Evolutionary conservation across 768 basidiomycete genomes (phyloP).

Genomic region (Kwoniella dejecticola): DNA sequence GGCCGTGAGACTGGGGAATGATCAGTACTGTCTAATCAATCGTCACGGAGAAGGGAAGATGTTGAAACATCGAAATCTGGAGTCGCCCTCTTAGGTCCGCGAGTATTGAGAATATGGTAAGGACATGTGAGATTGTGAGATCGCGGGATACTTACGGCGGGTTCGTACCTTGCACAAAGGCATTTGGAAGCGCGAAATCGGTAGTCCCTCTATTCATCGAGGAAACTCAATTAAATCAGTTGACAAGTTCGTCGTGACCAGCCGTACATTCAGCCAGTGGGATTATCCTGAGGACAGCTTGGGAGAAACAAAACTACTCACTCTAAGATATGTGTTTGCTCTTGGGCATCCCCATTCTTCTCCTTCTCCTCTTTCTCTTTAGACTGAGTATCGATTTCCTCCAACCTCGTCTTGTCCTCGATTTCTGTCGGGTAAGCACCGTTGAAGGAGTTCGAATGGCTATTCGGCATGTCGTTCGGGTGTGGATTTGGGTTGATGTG

Average conservation of each 20-base stretch:
- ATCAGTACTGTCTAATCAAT: neutral
- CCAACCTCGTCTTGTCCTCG: slow-evolving; percentile 1
- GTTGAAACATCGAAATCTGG: no score
- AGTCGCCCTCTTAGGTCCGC: neutral
- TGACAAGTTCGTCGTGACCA: neutral
- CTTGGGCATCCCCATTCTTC: neutral
- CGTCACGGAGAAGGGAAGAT: neutral
- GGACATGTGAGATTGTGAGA: neutral
- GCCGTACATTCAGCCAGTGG: neutral
- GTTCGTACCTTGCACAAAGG: slow-evolving; percentile 10
- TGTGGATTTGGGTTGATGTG: neutral
- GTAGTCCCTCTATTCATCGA: slow-evolving; percentile 3
- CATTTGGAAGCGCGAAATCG: slow-evolving; percentile 6
- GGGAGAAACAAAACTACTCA: neutral
- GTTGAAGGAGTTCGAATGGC: neutral
- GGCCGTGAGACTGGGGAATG: slow-evolving; percentile 10
- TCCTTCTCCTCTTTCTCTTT: neutral
- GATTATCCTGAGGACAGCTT: neutral
- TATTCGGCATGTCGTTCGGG: slow-evolving; percentile 1
- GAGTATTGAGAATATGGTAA: neutral
- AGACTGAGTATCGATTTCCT: neutral
- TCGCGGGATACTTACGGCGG: slow-evolving; percentile 6
- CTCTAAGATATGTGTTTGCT: slow-evolving; percentile 2
- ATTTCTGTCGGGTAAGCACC: neutral
- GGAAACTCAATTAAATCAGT: no score